Conservation (phyloP, 768 basidiomycete genomes). For the Piloderma croceum region DNA sequence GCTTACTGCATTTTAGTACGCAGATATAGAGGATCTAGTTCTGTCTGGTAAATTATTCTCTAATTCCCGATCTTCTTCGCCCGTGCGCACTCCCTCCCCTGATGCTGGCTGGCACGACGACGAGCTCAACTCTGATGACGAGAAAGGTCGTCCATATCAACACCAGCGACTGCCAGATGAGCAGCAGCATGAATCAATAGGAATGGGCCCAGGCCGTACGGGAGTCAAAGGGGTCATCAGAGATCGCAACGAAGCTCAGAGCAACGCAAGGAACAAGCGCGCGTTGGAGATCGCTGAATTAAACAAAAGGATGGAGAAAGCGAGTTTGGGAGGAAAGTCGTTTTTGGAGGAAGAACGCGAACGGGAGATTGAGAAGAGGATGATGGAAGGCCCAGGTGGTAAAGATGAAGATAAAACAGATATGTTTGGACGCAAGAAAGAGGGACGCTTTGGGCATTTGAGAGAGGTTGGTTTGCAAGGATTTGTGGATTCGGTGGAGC, state of each 20-base stretch:
- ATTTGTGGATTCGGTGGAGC: conserved; percentile 70
- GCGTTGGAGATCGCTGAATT: conserved; percentile 48
- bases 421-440: conserved; percentile 42
- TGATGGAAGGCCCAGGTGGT: conserved; percentile 33
- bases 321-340: conserved; percentile 61
- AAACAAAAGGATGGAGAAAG: conserved; percentile 57
- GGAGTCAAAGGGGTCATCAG: conserved; percentile 88
- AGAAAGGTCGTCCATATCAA: conserved; percentile 41
- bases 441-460: conserved; percentile 69
- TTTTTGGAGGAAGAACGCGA: conserved; percentile 73
- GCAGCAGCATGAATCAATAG: conserved; percentile 53
- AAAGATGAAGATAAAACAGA: conserved; percentile 27
- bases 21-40: conserved; percentile 63
- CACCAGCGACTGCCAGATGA: conserved; percentile 12
- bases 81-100: conserved; percentile 57
- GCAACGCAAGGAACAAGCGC: conserved; percentile 46
- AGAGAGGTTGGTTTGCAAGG: conserved; percentile 73
- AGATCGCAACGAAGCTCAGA: conserved; percentile 66
- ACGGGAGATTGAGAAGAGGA: conserved; percentile 40
- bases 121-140: conserved; percentile 36
- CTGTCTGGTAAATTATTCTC: conserved; percentile 76
- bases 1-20: too few relatives aligned
- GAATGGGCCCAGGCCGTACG: conserved; percentile 81
- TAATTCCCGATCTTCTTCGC: conserved; percentile 51
- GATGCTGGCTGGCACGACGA: conserved; percentile 54